Evolutionary conservation across 306 rosid genomes (phyloP), one percentile per base, ranked within the genome.

Genomic region (Medicago arabica): DNA sequence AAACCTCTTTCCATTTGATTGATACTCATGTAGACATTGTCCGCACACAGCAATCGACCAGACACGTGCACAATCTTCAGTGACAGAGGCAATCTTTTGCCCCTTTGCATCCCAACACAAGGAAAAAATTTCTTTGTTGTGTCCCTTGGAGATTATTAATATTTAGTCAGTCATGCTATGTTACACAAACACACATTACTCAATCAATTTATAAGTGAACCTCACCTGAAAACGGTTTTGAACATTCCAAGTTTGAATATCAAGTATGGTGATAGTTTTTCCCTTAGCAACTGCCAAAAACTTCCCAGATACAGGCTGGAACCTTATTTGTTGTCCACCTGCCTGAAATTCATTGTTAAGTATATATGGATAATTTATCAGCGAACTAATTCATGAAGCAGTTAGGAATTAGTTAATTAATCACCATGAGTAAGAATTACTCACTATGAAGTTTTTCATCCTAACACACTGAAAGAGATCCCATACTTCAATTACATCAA

Each of bases 51-150:
- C 46, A n/a, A 36, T 8, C 3, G 62, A 69, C 75, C 75, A 69
- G 9, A 69, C 62, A 50, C 49, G 62, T 50, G 75, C 75, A 16
- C 75, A 21, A 10, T 69, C 75, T 34, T 69, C 62, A 34, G 47
- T 69, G 9, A 69, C 62, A 50, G 75, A 69, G 16, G 75, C 75
- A 50, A 69, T n/a, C 31, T 0, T n/a, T 16, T 50, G 46, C 7
- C 75, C 75, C 58, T 18, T 13, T 50, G 14, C 6, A 17, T 69
- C 47, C 75, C 75, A 69, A 69, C 75, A 69, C 0, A 69, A 31
- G 16, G 75, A 50, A 50, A 4, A 23, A 17, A 69, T 39, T 2
- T 31, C 47, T 5, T 6, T 69, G 75, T 17, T 1, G 23, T 69
- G 75, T 34, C 75, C 75, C 75, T 69, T 49, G n/a, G 21, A 31